Evolutionary conservation across 306 rosid species (phyloP).

Genomic region (Canavalia gladiata): DNA sequence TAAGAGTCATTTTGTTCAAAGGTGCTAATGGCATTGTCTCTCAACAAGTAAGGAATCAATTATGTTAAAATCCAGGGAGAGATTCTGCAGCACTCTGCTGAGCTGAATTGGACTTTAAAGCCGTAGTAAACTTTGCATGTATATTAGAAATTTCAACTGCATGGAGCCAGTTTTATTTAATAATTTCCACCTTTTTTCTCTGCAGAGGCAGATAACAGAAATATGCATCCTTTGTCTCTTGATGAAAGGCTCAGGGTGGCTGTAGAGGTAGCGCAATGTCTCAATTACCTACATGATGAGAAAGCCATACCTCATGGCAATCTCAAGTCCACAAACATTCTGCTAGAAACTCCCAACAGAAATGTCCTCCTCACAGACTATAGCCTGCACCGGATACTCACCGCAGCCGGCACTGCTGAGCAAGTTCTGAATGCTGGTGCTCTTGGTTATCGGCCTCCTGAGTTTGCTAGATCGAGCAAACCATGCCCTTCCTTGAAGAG

Average conservation of each 20-base stretch:
- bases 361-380: conserved; percentile 71
- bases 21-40: neutral
- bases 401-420: conserved; percentile 75
- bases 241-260: conserved; percentile 67
- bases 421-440: conserved; percentile 82
- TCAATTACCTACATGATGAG: conserved; percentile 72
- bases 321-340: conserved; percentile 79
- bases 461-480: conserved; percentile 74
- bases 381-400: conserved; percentile 78
- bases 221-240: conserved; percentile 62
- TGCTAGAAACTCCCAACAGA: conserved; percentile 60
- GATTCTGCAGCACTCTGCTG: neutral
- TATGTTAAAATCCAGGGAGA: neutral
- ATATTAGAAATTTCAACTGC: conserved; percentile 32
- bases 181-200: neutral
- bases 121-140: conserved; percentile 21
- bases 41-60: conserved; percentile 8
- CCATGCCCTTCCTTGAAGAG: conserved; percentile 83
- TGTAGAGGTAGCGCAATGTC: conserved; percentile 65
- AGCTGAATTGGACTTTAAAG: neutral
- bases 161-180: conserved; percentile 16
- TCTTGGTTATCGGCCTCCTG: conserved; percentile 84
- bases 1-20: neutral
- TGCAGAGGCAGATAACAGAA: conserved; percentile 67
- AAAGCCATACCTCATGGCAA: conserved; percentile 90